Conservation (phyloP, 257 asterid genomes). For the Solanum sitiens region DNA sequence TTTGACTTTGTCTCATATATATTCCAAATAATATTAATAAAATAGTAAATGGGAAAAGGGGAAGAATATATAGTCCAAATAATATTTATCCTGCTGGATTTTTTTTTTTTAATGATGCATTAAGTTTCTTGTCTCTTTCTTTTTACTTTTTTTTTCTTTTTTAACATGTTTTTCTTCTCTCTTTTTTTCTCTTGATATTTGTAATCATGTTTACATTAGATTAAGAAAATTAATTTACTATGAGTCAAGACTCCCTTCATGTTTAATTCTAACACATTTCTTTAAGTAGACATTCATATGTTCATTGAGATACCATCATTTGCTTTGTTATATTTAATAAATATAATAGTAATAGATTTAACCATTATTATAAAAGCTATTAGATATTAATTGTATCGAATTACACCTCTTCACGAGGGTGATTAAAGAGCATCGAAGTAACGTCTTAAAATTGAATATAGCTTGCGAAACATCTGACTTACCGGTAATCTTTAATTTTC, state of each 20-base stretch:
- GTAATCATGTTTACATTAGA: background rate
- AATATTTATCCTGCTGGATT: too few relatives aligned
- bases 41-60: background rate
- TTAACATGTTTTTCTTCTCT: background rate
- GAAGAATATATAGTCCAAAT: background rate
- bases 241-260: background rate
- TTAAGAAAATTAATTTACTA: background rate
- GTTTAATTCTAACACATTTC: background rate
- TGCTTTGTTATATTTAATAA: too few relatives aligned
- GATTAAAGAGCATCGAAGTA: too few relatives aligned
- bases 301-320: too few relatives aligned
- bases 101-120: background rate
- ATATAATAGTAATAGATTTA: too few relatives aligned
- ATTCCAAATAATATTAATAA: background rate
- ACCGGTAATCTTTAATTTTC: too few relatives aligned
- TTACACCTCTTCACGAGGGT: too few relatives aligned
- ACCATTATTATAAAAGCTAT: too few relatives aligned
- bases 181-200: background rate
- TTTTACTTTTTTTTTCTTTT: background rate
- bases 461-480: too few relatives aligned
- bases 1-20: background rate
- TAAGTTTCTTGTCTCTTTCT: background rate
- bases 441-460: too few relatives aligned
- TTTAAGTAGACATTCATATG: too few relatives aligned
- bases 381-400: too few relatives aligned